Conservation (phyloP, 116 monocot species). For the Phalaenopsis hybrid region DNA sequence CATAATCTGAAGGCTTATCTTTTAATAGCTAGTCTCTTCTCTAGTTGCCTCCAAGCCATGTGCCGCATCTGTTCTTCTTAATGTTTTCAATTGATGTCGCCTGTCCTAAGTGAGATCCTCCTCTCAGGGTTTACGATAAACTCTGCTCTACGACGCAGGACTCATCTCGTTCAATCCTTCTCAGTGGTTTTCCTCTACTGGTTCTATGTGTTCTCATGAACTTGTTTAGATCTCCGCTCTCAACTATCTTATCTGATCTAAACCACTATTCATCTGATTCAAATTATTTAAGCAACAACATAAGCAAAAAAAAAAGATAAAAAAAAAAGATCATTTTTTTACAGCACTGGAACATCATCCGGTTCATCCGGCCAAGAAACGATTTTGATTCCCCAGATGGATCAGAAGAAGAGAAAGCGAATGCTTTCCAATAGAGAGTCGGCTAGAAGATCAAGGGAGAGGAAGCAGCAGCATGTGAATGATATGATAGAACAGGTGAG, state of each 20-base stretch:
- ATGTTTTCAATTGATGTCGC: conserved; percentile 57
- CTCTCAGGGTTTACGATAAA: conserved; percentile 70
- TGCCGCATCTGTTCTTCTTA: conserved; percentile 24
- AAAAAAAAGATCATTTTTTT: neutral
- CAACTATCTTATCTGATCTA: neutral
- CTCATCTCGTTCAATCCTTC: conserved; percentile 60
- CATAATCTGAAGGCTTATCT: too few species aligned
- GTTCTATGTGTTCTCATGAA: conserved; percentile 72
- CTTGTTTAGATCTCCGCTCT: neutral
- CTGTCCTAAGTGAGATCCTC: conserved; percentile 60
- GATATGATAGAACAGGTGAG: conserved; percentile 25
- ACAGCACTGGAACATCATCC: conserved; percentile 11
- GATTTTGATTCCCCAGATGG: conserved; percentile 17
- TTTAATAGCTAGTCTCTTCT: neutral
- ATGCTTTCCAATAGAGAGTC: conserved; percentile 43
- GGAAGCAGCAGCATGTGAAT: conserved; percentile 39
- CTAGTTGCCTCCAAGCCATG: conserved; percentile 1
- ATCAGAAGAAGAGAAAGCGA: conserved; percentile 28
- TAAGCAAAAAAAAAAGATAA: conserved; percentile 26
- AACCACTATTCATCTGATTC: neutral
- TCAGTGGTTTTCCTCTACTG: conserved; percentile 74
- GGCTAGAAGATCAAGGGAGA: conserved; percentile 26
- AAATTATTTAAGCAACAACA: neutral
- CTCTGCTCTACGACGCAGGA: conserved; percentile 44
- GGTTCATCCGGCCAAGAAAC: conserved; percentile 15